Evolutionary conservation across 345 rosid genomes (phyloP).

Genomic region (Fremontodendron californicum): DNA sequence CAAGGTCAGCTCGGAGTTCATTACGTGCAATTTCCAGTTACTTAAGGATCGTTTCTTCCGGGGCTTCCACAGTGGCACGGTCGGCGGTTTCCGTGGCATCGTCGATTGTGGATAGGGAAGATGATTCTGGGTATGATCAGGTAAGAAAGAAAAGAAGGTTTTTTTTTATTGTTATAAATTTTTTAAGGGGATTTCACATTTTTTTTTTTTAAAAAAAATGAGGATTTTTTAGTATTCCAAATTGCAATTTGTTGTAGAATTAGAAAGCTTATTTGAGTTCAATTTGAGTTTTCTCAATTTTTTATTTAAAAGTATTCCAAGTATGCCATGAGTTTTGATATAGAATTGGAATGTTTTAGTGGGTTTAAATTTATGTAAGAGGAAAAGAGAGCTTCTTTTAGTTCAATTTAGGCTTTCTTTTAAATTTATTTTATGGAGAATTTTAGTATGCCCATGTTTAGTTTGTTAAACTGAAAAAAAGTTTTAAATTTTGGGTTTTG

Average conservation of each 20-base stretch:
- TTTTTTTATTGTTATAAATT: background rate
- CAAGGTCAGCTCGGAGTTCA: conserved; percentile 65
- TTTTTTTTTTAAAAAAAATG: too few species aligned
- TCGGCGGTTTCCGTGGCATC: conserved; percentile 82
- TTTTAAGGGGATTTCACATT: background rate
- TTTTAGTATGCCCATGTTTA: background rate
- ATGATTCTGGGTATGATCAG: conserved; percentile 61
- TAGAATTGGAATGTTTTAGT: background rate
- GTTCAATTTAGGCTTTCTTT: background rate
- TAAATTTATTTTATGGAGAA: background rate
- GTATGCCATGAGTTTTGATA: background rate
- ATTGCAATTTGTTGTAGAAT: background rate
- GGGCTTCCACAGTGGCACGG: conserved; percentile 85
- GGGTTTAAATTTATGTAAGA: background rate
- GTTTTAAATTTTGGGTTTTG: background rate
- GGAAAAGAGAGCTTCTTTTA: background rate
- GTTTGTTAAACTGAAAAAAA: background rate
- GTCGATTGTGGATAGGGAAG: conserved; percentile 65
- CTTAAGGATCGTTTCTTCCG: conserved; percentile 72
- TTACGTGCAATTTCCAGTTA: conserved; percentile 77
- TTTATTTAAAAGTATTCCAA: too few species aligned
- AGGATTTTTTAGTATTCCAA: too few species aligned
- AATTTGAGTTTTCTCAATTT: background rate
- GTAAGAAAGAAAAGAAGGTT: conserved; percentile 28
- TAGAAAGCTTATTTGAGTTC: background rate